Base-by-base conservation (phyloP, 2,329 filamentous ascomycete species). In the Verticillium longisporum region DNA sequence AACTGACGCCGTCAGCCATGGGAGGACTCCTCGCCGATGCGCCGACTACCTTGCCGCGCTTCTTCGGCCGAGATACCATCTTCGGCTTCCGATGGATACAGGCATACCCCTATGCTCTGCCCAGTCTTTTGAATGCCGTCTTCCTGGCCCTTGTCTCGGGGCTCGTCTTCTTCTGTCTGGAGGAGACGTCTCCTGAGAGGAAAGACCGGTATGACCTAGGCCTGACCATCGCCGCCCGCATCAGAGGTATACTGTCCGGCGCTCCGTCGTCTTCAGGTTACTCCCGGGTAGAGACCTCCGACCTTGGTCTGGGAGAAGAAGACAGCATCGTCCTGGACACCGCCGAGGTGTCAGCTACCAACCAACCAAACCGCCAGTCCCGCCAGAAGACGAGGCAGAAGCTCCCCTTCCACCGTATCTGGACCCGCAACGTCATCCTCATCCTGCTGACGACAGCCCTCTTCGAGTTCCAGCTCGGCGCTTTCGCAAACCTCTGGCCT, bases 21-120 rank as follows among this genome's bases (percentile, higher is more conserved):
- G 88, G 88, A 55, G 89, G 89, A 37, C 72, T 89, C 57, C 75
- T 92, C 32, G 88, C 88, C 14, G 86, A 91, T 67, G 88, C 89
- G 0, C 77, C 82, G 6, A 77, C 75, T 6, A 87, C 77, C 10
- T 84, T 90, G 68, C 88, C 88, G 0, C 72, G 73, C 0, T 59
- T 89, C 0, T 91, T 92, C 68, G 87, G 86, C 0, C 79, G 83
- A 3, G 80, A 78, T 0, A 85, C 84, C 0, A 63, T 78, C 0
- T 70, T 89, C 56, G 86, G 85, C 0, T 86, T 87, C 1, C 74
- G 79, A 63, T 90, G 88, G 86, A 84, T 89, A 78, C 77, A 74
- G 21, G 73, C 75, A 57, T 91, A 85, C 72, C 88, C 88, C 0
- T 91, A 88, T 73, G 87, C 87, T 1, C 74, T 91, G 45, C 89